These are phyloP conservation scores for Glomus cerebriforme DNA, from an alignment of 192 early-diverging fungal genomes.

Conservation along the genomic window DNA sequence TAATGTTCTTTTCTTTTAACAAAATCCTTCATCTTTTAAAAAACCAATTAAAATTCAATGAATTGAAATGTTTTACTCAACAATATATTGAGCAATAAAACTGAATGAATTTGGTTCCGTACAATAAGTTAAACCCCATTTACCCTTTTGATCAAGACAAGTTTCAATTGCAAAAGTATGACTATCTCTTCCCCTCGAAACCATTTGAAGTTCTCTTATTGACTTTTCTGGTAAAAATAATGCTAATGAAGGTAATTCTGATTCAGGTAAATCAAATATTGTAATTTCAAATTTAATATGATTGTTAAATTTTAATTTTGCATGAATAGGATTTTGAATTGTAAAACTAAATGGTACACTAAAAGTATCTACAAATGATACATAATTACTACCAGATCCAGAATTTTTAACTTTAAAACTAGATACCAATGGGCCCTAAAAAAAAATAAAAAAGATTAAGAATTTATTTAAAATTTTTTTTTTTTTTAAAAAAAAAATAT, in stretches of 20 bases:
- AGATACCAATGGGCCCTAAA: constrained; percentile 21
- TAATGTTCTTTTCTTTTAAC: too few relatives aligned
- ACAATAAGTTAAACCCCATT: constrained; percentile 13
- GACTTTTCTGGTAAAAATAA: constrained; percentile 9
- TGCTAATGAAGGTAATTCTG: constrained; percentile 3
- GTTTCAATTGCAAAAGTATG: constrained; percentile 9
- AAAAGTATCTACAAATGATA: constrained; percentile 4
- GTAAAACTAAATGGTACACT: constrained; percentile 23
- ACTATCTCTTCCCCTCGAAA: not conserved
- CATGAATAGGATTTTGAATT: constrained; percentile 11
- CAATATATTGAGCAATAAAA: constrained; percentile 22
- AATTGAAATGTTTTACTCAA: not conserved
- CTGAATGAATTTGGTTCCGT: not conserved
- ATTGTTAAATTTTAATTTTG: constrained; percentile 3
- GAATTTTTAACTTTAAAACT: not conserved
- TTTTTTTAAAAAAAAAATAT: not conserved
- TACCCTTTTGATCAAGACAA: constrained; percentile 8
- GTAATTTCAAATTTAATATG: constrained; percentile 7
- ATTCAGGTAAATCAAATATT: constrained; percentile 15
- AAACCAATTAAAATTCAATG: not conserved
- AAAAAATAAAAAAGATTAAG: not conserved
- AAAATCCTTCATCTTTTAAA: too few relatives aligned
- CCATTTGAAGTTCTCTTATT: not conserved
- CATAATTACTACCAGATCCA: not conserved
- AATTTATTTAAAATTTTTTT: not conserved